Evolutionary conservation across 2,329 filamentous ascomycete genomes (phyloP), one percentile per base, ranked within the genome.

Genomic region (Dothideomycetidae sp.): DNA sequence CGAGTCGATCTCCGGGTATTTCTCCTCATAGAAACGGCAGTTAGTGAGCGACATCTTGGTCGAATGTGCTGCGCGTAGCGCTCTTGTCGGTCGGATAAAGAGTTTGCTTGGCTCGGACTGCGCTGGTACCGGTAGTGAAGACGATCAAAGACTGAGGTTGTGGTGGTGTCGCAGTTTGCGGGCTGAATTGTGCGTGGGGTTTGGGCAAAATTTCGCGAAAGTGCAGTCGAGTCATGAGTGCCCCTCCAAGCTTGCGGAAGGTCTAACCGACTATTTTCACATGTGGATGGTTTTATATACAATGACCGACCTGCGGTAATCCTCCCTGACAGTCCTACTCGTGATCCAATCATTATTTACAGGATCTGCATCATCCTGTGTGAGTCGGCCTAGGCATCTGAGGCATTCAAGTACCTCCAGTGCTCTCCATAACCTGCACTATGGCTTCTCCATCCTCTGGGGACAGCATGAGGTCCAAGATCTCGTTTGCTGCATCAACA

Each of bases 1-100:
- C 71, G 84, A 93, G 67, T 98, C 90, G 60, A 98, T 88, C 72
- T 96, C 90, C 42, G 85, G 85, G 57, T 81, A 94, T 66, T 93
- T 93, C 68, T 93, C 84, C 72, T 93, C 85, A 62, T 93, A 94
- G 66, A 92, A 94, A 55, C 85, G 84, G 65, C 82, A 93, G 68
- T 93, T 93, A 60, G 82, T 90, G 69, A 93, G 38, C 26, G 43
- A 43, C 43, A 45, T 45, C 38, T 29, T 45, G 32, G 36, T 38
- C 39, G 36, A 33, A 7, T 26, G 21, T 26, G 7, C n/a, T n/a
- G 21, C 21, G 21, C 21, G n/a, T 7, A 26, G 21, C 21, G 21
- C 21, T 26, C n/a, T n/a, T 26, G 21, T 26, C 21, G 21, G 7
- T n/a, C n/a, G n/a, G n/a, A n/a, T n/a, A n/a, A n/a, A n/a, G n/a